Base-by-base conservation (phyloP, 257 asterid species). In the Vinca minor region DNA sequence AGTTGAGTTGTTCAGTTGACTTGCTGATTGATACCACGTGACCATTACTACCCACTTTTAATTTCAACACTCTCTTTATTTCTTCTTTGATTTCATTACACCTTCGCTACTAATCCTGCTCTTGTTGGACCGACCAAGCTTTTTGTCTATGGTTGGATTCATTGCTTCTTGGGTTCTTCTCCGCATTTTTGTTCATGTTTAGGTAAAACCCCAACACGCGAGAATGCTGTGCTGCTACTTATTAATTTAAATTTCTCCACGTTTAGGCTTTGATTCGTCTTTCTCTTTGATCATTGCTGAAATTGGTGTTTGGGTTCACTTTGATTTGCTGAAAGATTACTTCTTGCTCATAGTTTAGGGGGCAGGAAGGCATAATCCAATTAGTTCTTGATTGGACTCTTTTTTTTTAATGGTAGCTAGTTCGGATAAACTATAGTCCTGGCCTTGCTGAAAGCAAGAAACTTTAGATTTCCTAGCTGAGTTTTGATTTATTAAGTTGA, bases 1-100 rank as follows among this genome's bases (percentile, higher is more conserved):
- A 18, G 62, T 34, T 31, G 42, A 17, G 62, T n/a, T n/a, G n/a
- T 14, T n/a, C n/a, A n/a, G n/a, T n/a, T 56, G 62, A 56, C 62
- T 56, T 56, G 62, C 11, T 56, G 62, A 36, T 56, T n/a, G n/a
- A n/a, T n/a, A n/a, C n/a, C n/a, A n/a, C n/a, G n/a, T n/a, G n/a
- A n/a, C n/a, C n/a, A n/a, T n/a, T n/a, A n/a, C n/a, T n/a, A n/a
- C n/a, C n/a, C n/a, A n/a, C n/a, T n/a, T n/a, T n/a, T n/a, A n/a
- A n/a, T n/a, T n/a, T n/a, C n/a, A n/a, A n/a, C n/a, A n/a, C n/a
- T n/a, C n/a, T 0, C 4, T 50, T 50, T 4, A 15, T 0, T 50
- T 50, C 34, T 3, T 25, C 34, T 50, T 18, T 29, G 32, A 18
- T 54, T 54, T 26, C n/a, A 26, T 26, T 20, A 25, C 13, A 55